Base-by-base conservation (phyloP, 2,329 filamentous ascomycete species). In the Epicoccum sorghinum region DNA sequence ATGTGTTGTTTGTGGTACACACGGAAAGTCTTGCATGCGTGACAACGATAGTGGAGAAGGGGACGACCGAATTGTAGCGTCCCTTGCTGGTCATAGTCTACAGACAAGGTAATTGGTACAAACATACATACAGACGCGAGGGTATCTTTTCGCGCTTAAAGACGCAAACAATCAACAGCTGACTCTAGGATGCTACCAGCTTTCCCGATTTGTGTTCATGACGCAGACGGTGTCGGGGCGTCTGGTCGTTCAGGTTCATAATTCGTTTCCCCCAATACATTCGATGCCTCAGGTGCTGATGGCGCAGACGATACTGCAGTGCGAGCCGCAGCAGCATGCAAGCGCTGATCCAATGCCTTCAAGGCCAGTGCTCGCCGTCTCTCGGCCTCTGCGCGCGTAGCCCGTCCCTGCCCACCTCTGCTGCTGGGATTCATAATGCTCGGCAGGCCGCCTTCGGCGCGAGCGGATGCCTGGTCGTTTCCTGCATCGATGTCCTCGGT, bases 351-450 rank as follows among this genome's bases (percentile, higher is more conserved):
- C 49, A 99, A 79, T 3, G 93, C 93, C 71, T 93, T 93, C 51
- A 99, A 81, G 1, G 95, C 95, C 61, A 99, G 78, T 0, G 93
- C 93, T 62, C 95, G 85, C 71, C 95, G 85, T 62, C 95, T 82
- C 79, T 98, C 95, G 0, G 93, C 93, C 75, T 98, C 95, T 44
- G 95, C 93, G 55, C 93, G 86, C 44, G 93, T 90, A 46, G 87
- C 86, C 10, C 77, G 75, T 22, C 75, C 87, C 83, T 9, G 83
- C 18, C 75, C 74, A 10, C 76, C 72, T 12, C 72, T 76, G 45
- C 78, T 77, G 47, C 73, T 73, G 41, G 75, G 78, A 64, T 81
- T 83, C 72, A 86, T 80, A 41, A 87, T 75, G 58, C 79, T 85
- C 1, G 86, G 85, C 42, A 88, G 71, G 7, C 84, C 84, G 4